Evolutionary conservation across 306 rosid species (phyloP).

Genomic region (Gastrolobium villosum): DNA sequence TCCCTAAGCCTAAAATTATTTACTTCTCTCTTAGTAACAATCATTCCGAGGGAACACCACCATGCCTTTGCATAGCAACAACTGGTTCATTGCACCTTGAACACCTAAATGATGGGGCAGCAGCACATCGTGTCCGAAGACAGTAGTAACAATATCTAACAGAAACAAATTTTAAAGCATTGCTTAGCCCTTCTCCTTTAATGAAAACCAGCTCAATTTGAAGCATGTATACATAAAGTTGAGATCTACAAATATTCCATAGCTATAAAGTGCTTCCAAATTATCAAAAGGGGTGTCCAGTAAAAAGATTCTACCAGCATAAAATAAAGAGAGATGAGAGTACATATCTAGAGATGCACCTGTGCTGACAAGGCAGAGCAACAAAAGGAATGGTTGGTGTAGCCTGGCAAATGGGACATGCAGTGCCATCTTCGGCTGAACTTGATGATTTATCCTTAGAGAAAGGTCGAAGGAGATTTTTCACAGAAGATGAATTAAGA

Average conservation of each 20-base stretch:
- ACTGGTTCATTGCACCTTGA: slow-evolving; percentile 88
- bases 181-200: slow-evolving; percentile 13
- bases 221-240: slow-evolving; percentile 29
- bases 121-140: slow-evolving; percentile 93
- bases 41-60: slow-evolving; percentile 57
- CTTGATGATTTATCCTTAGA: slow-evolving; percentile 89
- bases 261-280: slow-evolving; percentile 6
- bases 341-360: slow-evolving; percentile 55
- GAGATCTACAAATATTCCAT: slow-evolving; percentile 9
- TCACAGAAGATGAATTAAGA: slow-evolving; percentile 86
- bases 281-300: neutral
- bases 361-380: slow-evolving; percentile 97
- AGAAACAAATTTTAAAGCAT: slow-evolving; percentile 13
- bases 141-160: slow-evolving; percentile 97
- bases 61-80: slow-evolving; percentile 85
- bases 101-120: slow-evolving; percentile 90
- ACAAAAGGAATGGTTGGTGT: slow-evolving; percentile 88
- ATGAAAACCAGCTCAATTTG: slow-evolving; percentile 27
- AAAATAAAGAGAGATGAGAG: neutral
- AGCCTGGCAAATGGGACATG: slow-evolving; percentile 88
- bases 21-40: slow-evolving; percentile 34
- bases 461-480: slow-evolving; percentile 84
- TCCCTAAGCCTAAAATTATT: slow-evolving; percentile 41
- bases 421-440: slow-evolving; percentile 70
- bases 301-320: neutral